Conservation (phyloP, 2,329 filamentous ascomycete genomes). For the Aspergillus fijiensis region DNA sequence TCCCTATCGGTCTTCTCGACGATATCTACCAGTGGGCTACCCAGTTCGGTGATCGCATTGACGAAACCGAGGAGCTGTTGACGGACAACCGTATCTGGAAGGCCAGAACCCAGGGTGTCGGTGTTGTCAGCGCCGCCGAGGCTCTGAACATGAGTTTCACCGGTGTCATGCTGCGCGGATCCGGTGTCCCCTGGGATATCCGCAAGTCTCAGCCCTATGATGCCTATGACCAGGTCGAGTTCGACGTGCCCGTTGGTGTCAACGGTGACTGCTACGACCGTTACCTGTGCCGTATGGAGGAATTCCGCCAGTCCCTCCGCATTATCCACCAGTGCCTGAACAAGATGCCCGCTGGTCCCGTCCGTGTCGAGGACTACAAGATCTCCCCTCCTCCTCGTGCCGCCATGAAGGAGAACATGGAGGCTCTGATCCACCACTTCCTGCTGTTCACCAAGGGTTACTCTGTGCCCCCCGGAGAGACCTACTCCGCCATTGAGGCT, state of each 20-base stretch:
- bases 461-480: conserved; percentile 93
- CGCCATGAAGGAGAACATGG: conserved; percentile 99
- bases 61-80: conserved; percentile 97
- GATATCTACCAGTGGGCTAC: conserved; percentile 99
- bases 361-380: conserved; percentile 99
- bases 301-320: conserved; percentile 95
- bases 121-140: conserved; percentile 85
- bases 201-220: conserved; percentile 97
- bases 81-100: conserved; percentile 99
- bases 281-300: conserved; percentile 98
- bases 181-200: conserved; percentile 92
- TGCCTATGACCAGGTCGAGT: conserved; percentile 96
- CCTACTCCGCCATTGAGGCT: conserved; percentile 97
- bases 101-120: conserved; percentile 83
- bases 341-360: conserved; percentile 93
- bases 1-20: conserved; percentile 89
- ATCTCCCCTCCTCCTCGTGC: conserved; percentile 90
- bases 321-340: conserved; percentile 99
- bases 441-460: conserved; percentile 98
- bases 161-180: conserved; percentile 96
- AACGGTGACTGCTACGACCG: conserved; percentile 99
- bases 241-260: conserved; percentile 92
- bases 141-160: conserved; percentile 97
- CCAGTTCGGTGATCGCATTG: conserved; percentile 96
- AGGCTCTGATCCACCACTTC: conserved; percentile 98